Evolutionary conservation across 345 rosid species (phyloP).

Genomic region (Salix caprea): DNA sequence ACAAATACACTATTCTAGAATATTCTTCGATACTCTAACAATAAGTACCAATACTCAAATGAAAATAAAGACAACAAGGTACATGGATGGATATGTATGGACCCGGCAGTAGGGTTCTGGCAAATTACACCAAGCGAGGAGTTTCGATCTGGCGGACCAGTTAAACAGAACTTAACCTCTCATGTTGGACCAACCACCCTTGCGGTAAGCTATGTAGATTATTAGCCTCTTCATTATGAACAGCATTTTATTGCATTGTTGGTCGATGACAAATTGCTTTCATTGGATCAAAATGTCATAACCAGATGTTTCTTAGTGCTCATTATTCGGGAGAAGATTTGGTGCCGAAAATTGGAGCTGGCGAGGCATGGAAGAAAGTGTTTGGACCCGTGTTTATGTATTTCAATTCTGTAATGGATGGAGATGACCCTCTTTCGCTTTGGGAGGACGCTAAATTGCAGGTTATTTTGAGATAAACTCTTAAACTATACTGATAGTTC

Average conservation of each 20-base stretch:
- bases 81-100: constrained; percentile 21
- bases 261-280: neutral
- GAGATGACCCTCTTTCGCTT: constrained; percentile 3
- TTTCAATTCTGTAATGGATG: constrained; percentile 5
- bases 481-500: no score
- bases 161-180: constrained; percentile 21
- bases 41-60: constrained; percentile 22
- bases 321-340: constrained; percentile 17
- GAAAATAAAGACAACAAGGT: constrained; percentile 18
- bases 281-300: neutral
- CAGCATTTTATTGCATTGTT: neutral
- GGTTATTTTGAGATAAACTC: constrained; percentile 1
- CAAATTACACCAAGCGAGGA: constrained; percentile 21
- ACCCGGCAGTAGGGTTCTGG: constrained; percentile 23
- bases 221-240: neutral
- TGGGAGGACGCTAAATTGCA: constrained; percentile 20
- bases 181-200: constrained; percentile 23
- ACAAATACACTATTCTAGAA: no score
- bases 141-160: constrained; percentile 20
- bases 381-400: constrained; percentile 19
- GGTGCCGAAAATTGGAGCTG: constrained; percentile 14
- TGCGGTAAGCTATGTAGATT: neutral
- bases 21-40: no score
- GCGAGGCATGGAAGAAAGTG: constrained; percentile 21
- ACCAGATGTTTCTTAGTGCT: constrained; percentile 17